Base-by-base conservation (phyloP, 768 basidiomycete species). In the Termitomyces sp. region DNA sequence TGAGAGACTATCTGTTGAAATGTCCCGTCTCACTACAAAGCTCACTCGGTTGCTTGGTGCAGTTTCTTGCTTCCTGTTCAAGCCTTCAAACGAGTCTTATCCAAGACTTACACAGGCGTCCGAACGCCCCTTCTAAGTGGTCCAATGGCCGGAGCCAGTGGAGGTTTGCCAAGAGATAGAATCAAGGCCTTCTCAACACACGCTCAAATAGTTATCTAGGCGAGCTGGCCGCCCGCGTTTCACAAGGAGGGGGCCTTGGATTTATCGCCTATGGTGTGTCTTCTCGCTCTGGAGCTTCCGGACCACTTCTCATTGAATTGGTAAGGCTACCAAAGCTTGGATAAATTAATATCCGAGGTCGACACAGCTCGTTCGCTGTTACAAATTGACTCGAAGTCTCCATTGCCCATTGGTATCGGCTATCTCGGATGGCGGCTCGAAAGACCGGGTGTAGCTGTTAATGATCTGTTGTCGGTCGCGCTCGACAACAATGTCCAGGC, bases 381-480 rank as follows among this genome's bases (percentile, higher is more conserved):
- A 24, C 67, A 71, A 18, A 54, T 76, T 20, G 67, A 71, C 51
- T 61, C 70, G 24, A 66, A 76, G 12, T 70, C 73, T 5, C 75
- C 80, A 35, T 66, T 83, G 38, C 85, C 83, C 8, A 76, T 94
- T 62, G 92, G 92, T 28, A 82, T 89, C n/a, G 91, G 91, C 13
- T 90, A 86, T 70, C 74, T 93, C 28, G 81, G 77, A 15, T 94
- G 89, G 89, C 79, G 79, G 63, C 79, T 93, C 16, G 90, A 93
- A 55, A 74, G 80, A 49, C 69, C 76, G 15, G 70, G 73, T 20
- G 71, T 71, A 7, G 64, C 71, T 45, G 77, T 81, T 7, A 67
- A 77, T 35, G 72, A 78, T 18, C 65, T 85, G 35, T 69, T 92
- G 28, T 71, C 76, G 3, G 69, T 77, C 35, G 82, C 83, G 11